Evolutionary conservation across 2,329 filamentous ascomycete genomes (phyloP).

Genomic region (Beauveria pseudobassiana): DNA sequence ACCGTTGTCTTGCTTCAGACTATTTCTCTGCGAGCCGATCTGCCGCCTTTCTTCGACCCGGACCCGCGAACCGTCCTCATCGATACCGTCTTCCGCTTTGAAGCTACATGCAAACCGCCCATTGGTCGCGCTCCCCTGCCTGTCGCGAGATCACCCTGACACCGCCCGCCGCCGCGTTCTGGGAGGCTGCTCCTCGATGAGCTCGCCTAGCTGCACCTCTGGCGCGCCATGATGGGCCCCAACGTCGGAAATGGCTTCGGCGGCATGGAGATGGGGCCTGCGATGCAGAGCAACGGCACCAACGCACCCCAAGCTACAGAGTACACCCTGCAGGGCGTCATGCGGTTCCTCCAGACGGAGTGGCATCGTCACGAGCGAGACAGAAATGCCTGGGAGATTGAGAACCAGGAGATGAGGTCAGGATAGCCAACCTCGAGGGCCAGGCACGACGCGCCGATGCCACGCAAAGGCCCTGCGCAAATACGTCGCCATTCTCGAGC

Average conservation of each 20-base stretch:
- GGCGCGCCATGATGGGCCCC: slow-evolving; percentile 34
- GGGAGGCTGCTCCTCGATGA: slow-evolving; percentile 27
- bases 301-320: slow-evolving; percentile 53
- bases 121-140: slow-evolving; percentile 16
- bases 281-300: slow-evolving; percentile 37
- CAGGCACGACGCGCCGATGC: slow-evolving; percentile 80
- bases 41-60: neutral
- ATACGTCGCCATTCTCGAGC: slow-evolving; percentile 84
- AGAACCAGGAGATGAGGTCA: slow-evolving; percentile 97
- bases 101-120: slow-evolving; percentile 11
- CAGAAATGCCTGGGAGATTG: slow-evolving; percentile 97
- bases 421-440: slow-evolving; percentile 90
- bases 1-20: neutral
- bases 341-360: slow-evolving; percentile 98
- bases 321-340: slow-evolving; percentile 68
- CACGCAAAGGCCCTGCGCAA: slow-evolving; percentile 80
- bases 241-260: slow-evolving; percentile 38
- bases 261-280: slow-evolving; percentile 37
- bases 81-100: neutral
- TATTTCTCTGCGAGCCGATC: neutral
- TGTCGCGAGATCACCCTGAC: slow-evolving; percentile 14
- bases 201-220: slow-evolving; percentile 25
- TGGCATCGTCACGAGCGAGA: slow-evolving; percentile 98
- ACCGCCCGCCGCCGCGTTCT: slow-evolving; percentile 10
- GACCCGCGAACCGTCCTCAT: neutral